phyloP scores from a whole-genome alignment of 2,329 filamentous ascomycete genomes.

The Aspergillus awamori region DNA sequence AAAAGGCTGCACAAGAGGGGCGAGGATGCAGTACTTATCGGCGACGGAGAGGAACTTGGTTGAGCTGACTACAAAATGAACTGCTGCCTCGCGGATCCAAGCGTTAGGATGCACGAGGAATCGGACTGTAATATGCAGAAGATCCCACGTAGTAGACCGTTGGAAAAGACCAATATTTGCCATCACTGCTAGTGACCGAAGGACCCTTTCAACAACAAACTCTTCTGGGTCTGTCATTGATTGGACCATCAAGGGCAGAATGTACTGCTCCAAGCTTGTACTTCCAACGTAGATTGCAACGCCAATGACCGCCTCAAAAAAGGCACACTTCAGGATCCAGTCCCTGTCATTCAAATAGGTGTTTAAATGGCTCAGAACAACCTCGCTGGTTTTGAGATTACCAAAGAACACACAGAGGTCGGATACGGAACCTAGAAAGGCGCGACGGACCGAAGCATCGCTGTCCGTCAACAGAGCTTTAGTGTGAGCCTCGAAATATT shows the following conservation, averaged over 20 bases:
- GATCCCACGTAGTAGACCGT: constrained; percentile 79
- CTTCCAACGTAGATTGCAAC: constrained; percentile 89
- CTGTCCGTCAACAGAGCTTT: constrained; percentile 86
- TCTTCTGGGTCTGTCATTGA: constrained; percentile 91
- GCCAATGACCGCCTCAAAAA: constrained; percentile 92
- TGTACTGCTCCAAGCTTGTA: constrained; percentile 89
- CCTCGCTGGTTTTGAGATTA: constrained; percentile 86
- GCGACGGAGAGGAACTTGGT: constrained; percentile 75
- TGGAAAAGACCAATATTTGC: constrained; percentile 86
- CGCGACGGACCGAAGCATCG: constrained; percentile 82
- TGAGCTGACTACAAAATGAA: constrained; percentile 78
- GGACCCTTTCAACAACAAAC: constrained; percentile 86
- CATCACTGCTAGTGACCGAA: constrained; percentile 85
- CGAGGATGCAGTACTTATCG: constrained; percentile 79
- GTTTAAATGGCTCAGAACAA: constrained; percentile 93
- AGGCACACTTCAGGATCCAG: constrained; percentile 95
- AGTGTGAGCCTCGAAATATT: constrained; percentile 83
- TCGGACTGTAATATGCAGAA: constrained; percentile 78
- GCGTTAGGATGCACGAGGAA: constrained; percentile 93
- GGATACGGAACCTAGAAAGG: constrained; percentile 88
- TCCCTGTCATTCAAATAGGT: constrained; percentile 96
- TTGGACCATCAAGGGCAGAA: constrained; percentile 92
- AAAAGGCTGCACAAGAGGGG: constrained; percentile 79
- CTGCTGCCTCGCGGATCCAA: constrained; percentile 90
- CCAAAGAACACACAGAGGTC: constrained; percentile 95